These are phyloP conservation scores for Acmispon strigosus DNA, from an alignment of 306 rosid genomes.

Conservation along the genomic window DNA sequence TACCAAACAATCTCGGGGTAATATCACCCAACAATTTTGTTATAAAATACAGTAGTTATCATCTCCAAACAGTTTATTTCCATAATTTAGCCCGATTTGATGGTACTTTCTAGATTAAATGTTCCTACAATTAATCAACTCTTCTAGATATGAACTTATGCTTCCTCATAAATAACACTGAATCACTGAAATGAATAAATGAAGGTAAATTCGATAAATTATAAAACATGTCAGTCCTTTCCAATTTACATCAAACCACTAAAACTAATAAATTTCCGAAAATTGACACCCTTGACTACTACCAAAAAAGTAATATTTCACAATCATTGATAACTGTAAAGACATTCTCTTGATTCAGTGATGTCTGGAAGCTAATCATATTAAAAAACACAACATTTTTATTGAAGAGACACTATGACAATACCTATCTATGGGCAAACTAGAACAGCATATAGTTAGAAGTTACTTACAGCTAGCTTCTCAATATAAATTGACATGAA, in stretches of 20 bases:
- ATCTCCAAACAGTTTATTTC: too few relatives aligned
- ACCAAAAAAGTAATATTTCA: not conserved
- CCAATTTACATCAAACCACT: not conserved
- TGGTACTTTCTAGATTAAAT: not conserved
- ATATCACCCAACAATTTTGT: too few relatives aligned
- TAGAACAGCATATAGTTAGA: not conserved
- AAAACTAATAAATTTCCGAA: not conserved
- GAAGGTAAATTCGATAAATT: not conserved
- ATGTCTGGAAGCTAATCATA: not conserved
- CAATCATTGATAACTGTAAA: not conserved
- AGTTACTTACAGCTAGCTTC: constrained; percentile 73
- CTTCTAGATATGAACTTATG: not conserved
- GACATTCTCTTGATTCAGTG: not conserved
- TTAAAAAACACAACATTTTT: not conserved
- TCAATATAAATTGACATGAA: constrained; percentile 87
- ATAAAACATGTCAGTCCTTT: not conserved
- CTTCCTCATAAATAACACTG: not conserved
- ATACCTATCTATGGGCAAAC: not conserved
- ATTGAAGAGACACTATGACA: not conserved
- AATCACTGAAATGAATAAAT: not conserved
- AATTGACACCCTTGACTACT: not conserved
- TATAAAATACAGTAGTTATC: too few relatives aligned
- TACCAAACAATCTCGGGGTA: too few relatives aligned
- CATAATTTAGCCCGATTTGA: too few relatives aligned
- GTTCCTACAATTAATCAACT: not conserved